Evolutionary conservation across 75 land plant genomes (phyloP).

Genomic region (Pinus tabuliformis): DNA sequence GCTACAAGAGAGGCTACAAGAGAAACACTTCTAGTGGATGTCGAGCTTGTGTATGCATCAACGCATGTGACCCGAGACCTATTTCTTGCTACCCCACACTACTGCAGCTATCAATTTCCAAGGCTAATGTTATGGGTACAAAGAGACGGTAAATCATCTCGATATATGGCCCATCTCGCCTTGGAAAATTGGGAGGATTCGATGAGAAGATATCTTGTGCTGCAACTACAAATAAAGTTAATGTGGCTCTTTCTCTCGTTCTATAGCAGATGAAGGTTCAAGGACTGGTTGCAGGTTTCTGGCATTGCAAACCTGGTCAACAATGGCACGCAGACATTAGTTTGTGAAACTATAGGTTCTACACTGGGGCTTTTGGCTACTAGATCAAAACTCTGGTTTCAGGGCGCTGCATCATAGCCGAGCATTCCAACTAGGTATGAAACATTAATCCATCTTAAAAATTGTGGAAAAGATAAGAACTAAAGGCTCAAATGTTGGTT

Average conservation of each 20-base stretch:
- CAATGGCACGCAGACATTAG: neutral
- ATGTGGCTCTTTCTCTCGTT: conserved; percentile 5
- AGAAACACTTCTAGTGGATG: too few relatives aligned
- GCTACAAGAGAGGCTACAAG: too few relatives aligned
- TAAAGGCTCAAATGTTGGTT: neutral
- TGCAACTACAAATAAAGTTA: conserved; percentile 9
- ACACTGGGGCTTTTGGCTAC: neutral
- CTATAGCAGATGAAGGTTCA: conserved; percentile 53
- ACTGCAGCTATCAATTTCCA: conserved; percentile 2
- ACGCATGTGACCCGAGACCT: conserved; percentile 14
- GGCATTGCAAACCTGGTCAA: conserved; percentile 28
- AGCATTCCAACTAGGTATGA: conserved; percentile 5
- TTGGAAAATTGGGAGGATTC: conserved; percentile 1
- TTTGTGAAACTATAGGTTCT: neutral
- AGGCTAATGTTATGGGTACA: neutral
- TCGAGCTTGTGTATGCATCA: too few relatives aligned
- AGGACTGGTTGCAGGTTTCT: conserved; percentile 48
- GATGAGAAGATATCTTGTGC: conserved; percentile 14
- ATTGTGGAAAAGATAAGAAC: neutral
- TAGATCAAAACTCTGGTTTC: conserved; percentile 3
- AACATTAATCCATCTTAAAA: neutral
- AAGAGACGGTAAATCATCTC: conserved; percentile 7
- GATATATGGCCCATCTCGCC: conserved; percentile 10
- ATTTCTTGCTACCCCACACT: neutral
- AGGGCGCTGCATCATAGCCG: conserved; percentile 5